These are phyloP conservation scores for Stephania japonica DNA, from an alignment of 164 flowering plant genomes.

Conservation along the genomic window DNA sequence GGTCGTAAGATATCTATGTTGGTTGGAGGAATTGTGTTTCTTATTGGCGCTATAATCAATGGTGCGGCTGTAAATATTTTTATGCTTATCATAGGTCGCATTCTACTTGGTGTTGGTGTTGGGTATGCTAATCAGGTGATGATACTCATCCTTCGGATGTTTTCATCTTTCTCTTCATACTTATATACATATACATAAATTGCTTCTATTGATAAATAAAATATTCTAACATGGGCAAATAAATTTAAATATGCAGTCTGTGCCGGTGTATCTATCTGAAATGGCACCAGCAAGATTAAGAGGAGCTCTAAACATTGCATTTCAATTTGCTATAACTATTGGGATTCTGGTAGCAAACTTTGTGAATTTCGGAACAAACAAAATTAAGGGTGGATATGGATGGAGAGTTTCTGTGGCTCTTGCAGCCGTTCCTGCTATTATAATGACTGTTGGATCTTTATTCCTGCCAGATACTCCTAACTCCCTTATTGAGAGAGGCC, in stretches of 20 bases:
- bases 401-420: conserved; percentile 19
- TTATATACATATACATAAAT: background rate
- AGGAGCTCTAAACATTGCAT: conserved; percentile 15
- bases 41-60: conserved; percentile 19
- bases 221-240: background rate
- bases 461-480: conserved; percentile 18
- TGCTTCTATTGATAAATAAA: too few species aligned
- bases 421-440: conserved; percentile 16
- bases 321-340: conserved; percentile 17
- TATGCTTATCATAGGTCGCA: conserved; percentile 27
- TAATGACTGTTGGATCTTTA: conserved; percentile 10
- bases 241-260: background rate
- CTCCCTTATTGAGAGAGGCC: conserved; percentile 20
- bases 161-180: background rate
- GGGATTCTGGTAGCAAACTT: conserved; percentile 17
- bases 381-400: conserved; percentile 15
- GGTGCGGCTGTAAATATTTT: conserved; percentile 18
- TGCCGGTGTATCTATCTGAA: conserved; percentile 13
- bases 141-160: background rate
- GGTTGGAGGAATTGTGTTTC: conserved; percentile 19
- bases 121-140: conserved; percentile 28
- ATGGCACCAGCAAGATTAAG: conserved; percentile 12
- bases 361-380: conserved; percentile 12
- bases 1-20: conserved; percentile 23
- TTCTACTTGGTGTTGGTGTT: conserved; percentile 27